These are phyloP conservation scores for Dittrichia graveolens DNA, from an alignment of 129 eudicot genomes.

Conservation along the genomic window DNA sequence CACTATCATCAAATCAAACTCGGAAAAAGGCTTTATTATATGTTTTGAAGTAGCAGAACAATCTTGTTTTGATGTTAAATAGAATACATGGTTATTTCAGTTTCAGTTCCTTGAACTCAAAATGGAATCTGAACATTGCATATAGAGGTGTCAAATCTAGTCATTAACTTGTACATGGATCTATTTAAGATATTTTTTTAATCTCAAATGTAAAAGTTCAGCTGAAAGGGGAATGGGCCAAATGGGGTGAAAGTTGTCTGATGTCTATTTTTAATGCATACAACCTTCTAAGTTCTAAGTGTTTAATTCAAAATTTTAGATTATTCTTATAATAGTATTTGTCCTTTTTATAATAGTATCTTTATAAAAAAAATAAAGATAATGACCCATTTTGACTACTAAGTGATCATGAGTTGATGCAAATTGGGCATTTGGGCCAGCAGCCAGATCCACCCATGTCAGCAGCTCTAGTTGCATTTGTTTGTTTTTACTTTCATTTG, in stretches of 20 bases:
- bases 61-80: neutral
- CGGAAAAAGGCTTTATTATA: too few relatives aligned
- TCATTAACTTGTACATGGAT: neutral
- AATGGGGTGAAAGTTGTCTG: neutral
- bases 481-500: slow-evolving; percentile 5
- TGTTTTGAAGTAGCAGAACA: neutral
- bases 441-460: neutral
- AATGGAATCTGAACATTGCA: neutral
- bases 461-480: neutral
- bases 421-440: too few relatives aligned
- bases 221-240: neutral
- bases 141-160: neutral
- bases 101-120: slow-evolving; percentile 4
- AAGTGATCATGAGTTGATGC: too few relatives aligned
- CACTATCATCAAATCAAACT: too few relatives aligned
- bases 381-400: neutral
- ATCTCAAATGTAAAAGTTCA: neutral
- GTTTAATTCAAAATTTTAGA: neutral
- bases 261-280: neutral
- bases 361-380: too few relatives aligned
- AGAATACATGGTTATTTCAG: neutral
- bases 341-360: too few relatives aligned
- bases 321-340: neutral
- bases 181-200: neutral
- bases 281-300: neutral